phyloP scores from a whole-genome alignment of 2,329 filamentous ascomycete genomes.

The Penicillium sumatraense region DNA sequence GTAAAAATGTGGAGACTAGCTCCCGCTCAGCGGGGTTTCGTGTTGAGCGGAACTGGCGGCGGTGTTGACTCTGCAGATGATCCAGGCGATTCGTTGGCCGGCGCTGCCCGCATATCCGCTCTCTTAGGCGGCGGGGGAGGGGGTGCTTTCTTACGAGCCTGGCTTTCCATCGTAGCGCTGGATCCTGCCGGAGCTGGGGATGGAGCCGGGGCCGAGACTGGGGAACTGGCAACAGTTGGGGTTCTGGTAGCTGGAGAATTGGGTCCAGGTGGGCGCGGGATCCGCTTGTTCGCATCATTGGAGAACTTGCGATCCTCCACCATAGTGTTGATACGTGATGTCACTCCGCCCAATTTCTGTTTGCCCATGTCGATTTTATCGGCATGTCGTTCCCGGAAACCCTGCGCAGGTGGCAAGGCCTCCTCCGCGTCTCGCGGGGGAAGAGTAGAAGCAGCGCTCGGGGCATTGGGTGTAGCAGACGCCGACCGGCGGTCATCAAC shows the following conservation, averaged over 20 bases:
- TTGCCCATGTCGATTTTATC: constrained; percentile 68
- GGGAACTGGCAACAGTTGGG: constrained; percentile 26
- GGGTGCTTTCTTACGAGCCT: constrained; percentile 53
- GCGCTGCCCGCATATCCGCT: constrained; percentile 49
- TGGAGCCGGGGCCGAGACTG: neutral
- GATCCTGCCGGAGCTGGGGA: neutral
- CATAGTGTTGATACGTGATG: constrained; percentile 50
- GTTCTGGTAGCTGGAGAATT: constrained; percentile 28
- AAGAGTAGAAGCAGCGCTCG: constrained; percentile 4
- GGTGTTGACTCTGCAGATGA: constrained; percentile 41
- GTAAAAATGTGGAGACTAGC: neutral
- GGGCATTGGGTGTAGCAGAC: constrained; percentile 6
- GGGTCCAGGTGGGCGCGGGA: constrained; percentile 30
- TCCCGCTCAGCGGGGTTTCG: constrained; percentile 57
- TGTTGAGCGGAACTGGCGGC: constrained; percentile 62
- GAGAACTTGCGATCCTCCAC: constrained; percentile 45
- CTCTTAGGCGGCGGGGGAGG: constrained; percentile 64
- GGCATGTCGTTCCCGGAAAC: constrained; percentile 71
- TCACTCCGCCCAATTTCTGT: constrained; percentile 56
- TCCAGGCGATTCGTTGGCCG: constrained; percentile 32
- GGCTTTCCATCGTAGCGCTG: constrained; percentile 28
- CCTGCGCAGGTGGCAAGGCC: constrained; percentile 34
- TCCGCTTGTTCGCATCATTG: constrained; percentile 26
- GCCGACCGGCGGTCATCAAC: constrained; percentile 40
- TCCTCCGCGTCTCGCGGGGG: neutral